phyloP scores from a whole-genome alignment of 2,329 filamentous ascomycete genomes.

The Cladosporium sp. region DNA sequence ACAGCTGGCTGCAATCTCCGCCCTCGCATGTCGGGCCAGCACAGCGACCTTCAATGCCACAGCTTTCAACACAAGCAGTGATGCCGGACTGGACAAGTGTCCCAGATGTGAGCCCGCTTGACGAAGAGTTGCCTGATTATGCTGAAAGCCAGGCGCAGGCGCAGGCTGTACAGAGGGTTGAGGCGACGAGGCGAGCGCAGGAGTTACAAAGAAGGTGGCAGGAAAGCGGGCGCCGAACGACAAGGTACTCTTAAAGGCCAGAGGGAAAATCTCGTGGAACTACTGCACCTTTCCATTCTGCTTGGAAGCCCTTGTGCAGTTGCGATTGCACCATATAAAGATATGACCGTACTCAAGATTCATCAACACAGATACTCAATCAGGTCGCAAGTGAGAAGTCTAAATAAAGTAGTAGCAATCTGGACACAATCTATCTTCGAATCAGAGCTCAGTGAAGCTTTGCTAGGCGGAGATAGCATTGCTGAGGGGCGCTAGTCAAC shows the following conservation, averaged over 20 bases:
- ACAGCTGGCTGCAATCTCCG: constrained; percentile 19
- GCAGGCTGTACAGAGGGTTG: constrained; percentile 32
- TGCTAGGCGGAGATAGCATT: constrained; percentile 22
- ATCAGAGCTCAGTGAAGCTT: not conserved
- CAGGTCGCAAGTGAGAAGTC: too few species aligned
- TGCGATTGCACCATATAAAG: too few species aligned
- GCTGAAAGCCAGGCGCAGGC: constrained; percentile 43
- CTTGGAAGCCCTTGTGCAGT: too few species aligned
- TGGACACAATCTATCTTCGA: not conserved
- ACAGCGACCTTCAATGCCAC: constrained; percentile 8
- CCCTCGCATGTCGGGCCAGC: constrained; percentile 5
- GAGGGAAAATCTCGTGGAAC: not conserved
- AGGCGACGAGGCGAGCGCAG: constrained; percentile 38
- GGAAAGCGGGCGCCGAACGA: constrained; percentile 15
- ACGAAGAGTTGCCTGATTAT: constrained; percentile 41
- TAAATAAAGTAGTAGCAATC: not conserved
- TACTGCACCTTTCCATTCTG: too few species aligned
- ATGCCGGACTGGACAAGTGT: constrained; percentile 11
- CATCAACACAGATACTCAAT: too few species aligned
- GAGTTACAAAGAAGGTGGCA: constrained; percentile 42
- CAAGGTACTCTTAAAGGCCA: not conserved
- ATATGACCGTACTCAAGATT: too few species aligned
- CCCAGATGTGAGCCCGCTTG: constrained; percentile 19
- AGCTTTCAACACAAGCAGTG: not conserved
- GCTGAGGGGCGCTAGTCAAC: constrained; percentile 25